Evolutionary conservation across 371 early-diverging fungal genomes (phyloP).

Genomic region (Zancudomyces culisetae): DNA sequence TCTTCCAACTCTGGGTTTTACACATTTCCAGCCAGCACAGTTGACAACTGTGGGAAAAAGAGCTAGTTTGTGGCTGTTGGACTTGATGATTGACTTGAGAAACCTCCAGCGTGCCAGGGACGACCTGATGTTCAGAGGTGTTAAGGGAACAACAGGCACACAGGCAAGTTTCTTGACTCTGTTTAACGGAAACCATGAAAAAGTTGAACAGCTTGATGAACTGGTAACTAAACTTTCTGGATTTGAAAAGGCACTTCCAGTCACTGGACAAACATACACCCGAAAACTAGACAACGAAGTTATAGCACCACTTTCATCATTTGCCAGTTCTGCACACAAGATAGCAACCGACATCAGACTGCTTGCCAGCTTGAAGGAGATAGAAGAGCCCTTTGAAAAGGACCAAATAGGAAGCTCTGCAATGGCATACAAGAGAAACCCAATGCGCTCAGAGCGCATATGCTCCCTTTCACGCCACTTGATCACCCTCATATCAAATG

Average conservation of each 20-base stretch:
- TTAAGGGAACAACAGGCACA: conserved; percentile 97
- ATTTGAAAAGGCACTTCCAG: conserved; percentile 66
- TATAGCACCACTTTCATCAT: conserved; percentile 64
- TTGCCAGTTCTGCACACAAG: conserved; percentile 92
- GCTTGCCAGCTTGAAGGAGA: conserved; percentile 88
- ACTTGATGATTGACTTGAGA: conserved; percentile 86
- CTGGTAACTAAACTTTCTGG: conserved; percentile 78
- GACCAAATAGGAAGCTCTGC: conserved; percentile 96
- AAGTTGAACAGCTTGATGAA: conserved; percentile 78
- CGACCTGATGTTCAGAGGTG: conserved; percentile 85
- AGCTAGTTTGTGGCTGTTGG: conserved; percentile 89
- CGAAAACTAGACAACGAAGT: conserved; percentile 94
- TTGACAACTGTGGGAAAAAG: conserved; percentile 95
- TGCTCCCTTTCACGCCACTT: conserved; percentile 91
- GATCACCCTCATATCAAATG: conserved; percentile 76
- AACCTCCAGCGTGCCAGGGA: conserved; percentile 75
- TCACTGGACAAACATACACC: conserved; percentile 94
- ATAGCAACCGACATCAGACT: conserved; percentile 92
- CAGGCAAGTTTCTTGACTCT: conserved; percentile 93
- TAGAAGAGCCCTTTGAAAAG: conserved; percentile 96
- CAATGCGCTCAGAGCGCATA: conserved; percentile 94
- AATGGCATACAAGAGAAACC: conserved; percentile 99
- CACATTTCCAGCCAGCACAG: conserved; percentile 97
- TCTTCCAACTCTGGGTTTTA: conserved; percentile 90
- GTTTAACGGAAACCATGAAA: conserved; percentile 85